Evolutionary conservation across 371 early-diverging fungal species (phyloP).

Genomic region (Syncephalastrum racemosum): DNA sequence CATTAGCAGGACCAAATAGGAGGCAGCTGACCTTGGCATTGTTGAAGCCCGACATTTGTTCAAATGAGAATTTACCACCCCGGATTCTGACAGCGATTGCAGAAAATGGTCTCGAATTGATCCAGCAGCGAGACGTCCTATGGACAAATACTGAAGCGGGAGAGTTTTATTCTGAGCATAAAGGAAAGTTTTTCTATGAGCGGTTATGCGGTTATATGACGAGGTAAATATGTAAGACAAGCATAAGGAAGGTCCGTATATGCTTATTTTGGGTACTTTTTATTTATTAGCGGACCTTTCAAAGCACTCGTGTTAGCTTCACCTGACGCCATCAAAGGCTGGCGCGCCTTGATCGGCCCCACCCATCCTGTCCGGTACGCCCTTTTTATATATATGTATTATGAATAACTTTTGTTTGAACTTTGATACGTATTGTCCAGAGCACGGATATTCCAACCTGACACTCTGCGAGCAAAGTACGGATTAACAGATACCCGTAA

Average conservation of each 20-base stretch:
- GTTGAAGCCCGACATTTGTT: constrained; percentile 77
- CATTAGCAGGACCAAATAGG: constrained; percentile 1
- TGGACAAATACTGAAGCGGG: constrained; percentile 68
- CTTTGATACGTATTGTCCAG: constrained; percentile 24
- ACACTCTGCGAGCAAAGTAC: constrained; percentile 67
- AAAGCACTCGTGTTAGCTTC: constrained; percentile 57
- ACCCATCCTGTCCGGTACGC: constrained; percentile 67
- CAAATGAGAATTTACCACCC: constrained; percentile 51
- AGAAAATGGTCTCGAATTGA: constrained; percentile 47
- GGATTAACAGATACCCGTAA: constrained; percentile 84
- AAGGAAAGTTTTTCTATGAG: constrained; percentile 66
- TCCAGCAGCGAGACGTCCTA: constrained; percentile 41
- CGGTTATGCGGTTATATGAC: constrained; percentile 73
- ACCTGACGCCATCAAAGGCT: constrained; percentile 62
- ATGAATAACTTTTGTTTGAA: constrained; percentile 2
- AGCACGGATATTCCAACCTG: constrained; percentile 60
- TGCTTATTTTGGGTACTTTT: neutral
- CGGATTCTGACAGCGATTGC: constrained; percentile 43
- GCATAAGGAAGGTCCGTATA: neutral
- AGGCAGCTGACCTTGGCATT: constrained; percentile 67
- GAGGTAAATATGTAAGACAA: constrained; percentile 35
- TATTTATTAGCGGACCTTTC: constrained; percentile 56
- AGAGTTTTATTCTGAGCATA: constrained; percentile 65
- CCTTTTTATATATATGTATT: neutral
- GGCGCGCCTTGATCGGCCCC: constrained; percentile 66